A percentile compares a stretch with the other conserved stretches of the same genome.
Conservation (phyloP, 2,329 filamentous ascomycete species). For the Aspergillus alliaceus region DNA sequence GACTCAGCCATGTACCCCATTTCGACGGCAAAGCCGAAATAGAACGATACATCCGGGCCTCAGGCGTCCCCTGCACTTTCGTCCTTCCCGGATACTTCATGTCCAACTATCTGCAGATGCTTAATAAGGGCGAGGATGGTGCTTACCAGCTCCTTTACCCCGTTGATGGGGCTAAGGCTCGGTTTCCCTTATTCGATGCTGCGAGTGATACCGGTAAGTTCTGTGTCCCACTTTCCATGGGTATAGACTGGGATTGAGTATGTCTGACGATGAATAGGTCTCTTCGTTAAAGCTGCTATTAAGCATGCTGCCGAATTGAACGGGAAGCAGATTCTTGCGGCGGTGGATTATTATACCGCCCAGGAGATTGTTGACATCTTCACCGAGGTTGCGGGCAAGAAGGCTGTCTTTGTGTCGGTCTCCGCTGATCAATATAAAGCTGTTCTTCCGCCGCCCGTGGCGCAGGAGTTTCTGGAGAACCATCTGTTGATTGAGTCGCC, state of each 20-base stretch:
- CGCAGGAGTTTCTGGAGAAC: slow-evolving; percentile 55
- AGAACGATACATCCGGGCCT: slow-evolving; percentile 38
- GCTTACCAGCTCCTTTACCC: slow-evolving; percentile 26
- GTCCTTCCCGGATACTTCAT: slow-evolving; percentile 46
- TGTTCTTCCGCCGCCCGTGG: slow-evolving; percentile 20
- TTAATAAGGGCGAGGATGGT: slow-evolving; percentile 28
- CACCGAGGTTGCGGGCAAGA: slow-evolving; percentile 42
- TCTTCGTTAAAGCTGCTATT: slow-evolving; percentile 32
- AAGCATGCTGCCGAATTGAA: slow-evolving; percentile 45
- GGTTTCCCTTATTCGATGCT: slow-evolving; percentile 48
- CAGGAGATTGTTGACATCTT: slow-evolving; percentile 43
- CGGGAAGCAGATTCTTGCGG: slow-evolving; percentile 48
- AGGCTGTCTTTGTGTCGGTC: slow-evolving; percentile 23
- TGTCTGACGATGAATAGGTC: not conserved
- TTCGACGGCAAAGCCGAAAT: slow-evolving; percentile 46
- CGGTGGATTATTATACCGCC: slow-evolving; percentile 41
- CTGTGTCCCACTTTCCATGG: too few relatives aligned
- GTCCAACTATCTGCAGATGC: slow-evolving; percentile 37
- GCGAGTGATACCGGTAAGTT: slow-evolving; percentile 20
- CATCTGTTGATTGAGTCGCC: slow-evolving; percentile 53
- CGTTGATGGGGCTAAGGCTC: slow-evolving; percentile 24
- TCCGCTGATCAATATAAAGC: slow-evolving; percentile 27
- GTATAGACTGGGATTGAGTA: not conserved
- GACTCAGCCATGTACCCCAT: slow-evolving; percentile 33
- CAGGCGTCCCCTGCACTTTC: slow-evolving; percentile 40